Conservation (phyloP, 345 rosid genomes). For the Hibiscus mutabilis region DNA sequence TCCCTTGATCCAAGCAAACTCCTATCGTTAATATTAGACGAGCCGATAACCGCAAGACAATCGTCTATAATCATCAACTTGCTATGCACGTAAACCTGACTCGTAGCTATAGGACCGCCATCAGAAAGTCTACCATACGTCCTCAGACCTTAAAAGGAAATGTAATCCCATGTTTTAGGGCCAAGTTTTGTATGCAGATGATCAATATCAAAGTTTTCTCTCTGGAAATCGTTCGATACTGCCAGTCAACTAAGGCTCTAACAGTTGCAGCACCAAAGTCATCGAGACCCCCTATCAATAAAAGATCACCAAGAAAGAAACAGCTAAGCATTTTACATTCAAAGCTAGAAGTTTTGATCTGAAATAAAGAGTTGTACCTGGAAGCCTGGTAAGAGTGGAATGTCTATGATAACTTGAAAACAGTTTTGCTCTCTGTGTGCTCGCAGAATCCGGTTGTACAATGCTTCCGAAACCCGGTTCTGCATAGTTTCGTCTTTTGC, state of each 20-base stretch:
- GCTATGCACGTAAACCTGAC: constrained; percentile 96
- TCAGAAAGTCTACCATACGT: constrained; percentile 67
- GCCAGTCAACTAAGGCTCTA: constrained; percentile 95
- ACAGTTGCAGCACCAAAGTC: constrained; percentile 92
- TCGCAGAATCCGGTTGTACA: constrained; percentile 59
- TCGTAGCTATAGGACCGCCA: constrained; percentile 66
- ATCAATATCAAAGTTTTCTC: constrained; percentile 65
- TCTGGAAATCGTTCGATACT: constrained; percentile 75
- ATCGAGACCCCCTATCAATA: constrained; percentile 73
- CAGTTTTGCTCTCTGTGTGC: constrained; percentile 64
- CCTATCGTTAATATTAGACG: constrained; percentile 87
- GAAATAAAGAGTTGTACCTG: constrained; percentile 39
- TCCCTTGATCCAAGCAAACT: constrained; percentile 94
- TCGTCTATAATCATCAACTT: constrained; percentile 87
- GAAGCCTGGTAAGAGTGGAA: constrained; percentile 92
- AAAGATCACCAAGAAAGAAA: constrained; percentile 3
- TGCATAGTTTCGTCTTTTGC: constrained; percentile 65
- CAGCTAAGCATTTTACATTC: not conserved
- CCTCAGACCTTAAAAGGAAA: constrained; percentile 80
- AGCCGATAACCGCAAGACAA: constrained; percentile 55
- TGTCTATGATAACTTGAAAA: constrained; percentile 66
- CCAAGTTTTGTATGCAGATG: constrained; percentile 51
- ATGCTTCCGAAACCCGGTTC: constrained; percentile 67
- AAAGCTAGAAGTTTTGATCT: not conserved
- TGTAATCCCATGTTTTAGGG: constrained; percentile 60